phyloP scores from a whole-genome alignment of 2,329 filamentous ascomycete genomes.

The Diaporthe nobilis region DNA sequence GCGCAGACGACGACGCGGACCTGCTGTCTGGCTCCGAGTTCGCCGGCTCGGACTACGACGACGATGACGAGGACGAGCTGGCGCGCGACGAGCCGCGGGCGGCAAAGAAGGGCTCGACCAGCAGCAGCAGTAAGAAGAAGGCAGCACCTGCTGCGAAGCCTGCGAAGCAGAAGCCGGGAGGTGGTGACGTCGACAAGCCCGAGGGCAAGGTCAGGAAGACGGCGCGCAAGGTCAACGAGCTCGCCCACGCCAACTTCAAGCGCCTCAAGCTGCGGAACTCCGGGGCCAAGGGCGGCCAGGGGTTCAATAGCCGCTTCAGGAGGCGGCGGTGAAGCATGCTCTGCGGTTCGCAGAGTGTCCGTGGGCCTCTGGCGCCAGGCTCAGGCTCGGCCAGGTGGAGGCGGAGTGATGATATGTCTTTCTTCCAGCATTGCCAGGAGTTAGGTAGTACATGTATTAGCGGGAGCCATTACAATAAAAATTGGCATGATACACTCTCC shows the following conservation, averaged over 20 bases:
- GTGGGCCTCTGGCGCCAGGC: not conserved
- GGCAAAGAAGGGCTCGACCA: not conserved
- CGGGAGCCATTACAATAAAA: not conserved
- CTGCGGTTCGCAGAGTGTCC: not conserved
- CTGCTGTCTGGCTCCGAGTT: conserved; percentile 58
- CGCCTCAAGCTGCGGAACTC: conserved; percentile 74
- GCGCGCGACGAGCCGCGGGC: conserved; percentile 21
- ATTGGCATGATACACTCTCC: not conserved
- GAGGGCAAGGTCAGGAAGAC: conserved; percentile 63
- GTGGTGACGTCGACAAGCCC: conserved; percentile 44
- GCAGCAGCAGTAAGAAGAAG: conserved; percentile 36
- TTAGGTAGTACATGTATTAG: not conserved
- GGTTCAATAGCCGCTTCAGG: conserved; percentile 70
- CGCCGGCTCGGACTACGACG: conserved; percentile 52
- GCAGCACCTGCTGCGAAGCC: conserved; percentile 46
- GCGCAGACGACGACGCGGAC: conserved; percentile 48
- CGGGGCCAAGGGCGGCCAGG: conserved; percentile 73
- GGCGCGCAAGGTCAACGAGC: conserved; percentile 72
- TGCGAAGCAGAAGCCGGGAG: conserved; percentile 46
- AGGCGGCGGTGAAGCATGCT: conserved; percentile 56
- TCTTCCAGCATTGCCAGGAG: not conserved
- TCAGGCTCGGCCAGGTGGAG: not conserved
- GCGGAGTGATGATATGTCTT: not conserved
- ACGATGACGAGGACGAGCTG: conserved; percentile 57
- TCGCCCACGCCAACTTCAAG: conserved; percentile 77